phyloP scores from a whole-genome alignment of 139 green algal genomes.

The Volvox africanus region DNA sequence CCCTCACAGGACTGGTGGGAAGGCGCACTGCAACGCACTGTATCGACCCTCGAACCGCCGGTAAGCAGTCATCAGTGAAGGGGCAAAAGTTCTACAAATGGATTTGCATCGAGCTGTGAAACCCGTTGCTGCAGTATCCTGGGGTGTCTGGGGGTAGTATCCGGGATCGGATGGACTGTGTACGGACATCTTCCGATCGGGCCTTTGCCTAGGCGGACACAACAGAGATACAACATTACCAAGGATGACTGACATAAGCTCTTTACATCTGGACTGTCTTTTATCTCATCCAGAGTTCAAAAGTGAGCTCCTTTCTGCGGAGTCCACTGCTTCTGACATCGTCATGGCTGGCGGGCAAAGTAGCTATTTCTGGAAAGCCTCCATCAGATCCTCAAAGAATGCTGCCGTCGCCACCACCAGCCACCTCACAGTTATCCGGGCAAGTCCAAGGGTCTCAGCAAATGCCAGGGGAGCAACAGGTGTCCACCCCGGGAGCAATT shows the following conservation, averaged over 20 bases:
- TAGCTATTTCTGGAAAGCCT: neutral
- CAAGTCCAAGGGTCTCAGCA: too few species aligned
- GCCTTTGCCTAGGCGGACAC: too few species aligned
- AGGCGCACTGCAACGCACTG: neutral
- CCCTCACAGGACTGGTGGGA: slow-evolving; percentile 47
- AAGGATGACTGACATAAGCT: neutral
- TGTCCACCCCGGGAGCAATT: too few species aligned
- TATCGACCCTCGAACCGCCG: neutral
- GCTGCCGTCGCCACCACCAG: neutral
- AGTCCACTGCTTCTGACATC: neutral
- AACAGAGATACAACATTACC: too few species aligned
- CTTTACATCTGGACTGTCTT: neutral
- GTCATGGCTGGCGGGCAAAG: neutral
- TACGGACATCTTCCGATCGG: neutral
- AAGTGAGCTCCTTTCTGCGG: neutral
- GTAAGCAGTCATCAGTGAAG: neutral
- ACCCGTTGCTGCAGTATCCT: too few species aligned
- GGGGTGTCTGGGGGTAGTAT: too few species aligned
- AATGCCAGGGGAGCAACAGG: too few species aligned
- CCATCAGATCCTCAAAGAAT: neutral
- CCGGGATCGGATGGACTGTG: too few species aligned
- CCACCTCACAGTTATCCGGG: neutral
- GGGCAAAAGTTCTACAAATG: neutral
- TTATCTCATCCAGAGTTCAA: neutral
- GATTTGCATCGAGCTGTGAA: neutral